Conservation (phyloP, 2,329 filamentous ascomycete genomes). For the Penicillium glabrum region DNA sequence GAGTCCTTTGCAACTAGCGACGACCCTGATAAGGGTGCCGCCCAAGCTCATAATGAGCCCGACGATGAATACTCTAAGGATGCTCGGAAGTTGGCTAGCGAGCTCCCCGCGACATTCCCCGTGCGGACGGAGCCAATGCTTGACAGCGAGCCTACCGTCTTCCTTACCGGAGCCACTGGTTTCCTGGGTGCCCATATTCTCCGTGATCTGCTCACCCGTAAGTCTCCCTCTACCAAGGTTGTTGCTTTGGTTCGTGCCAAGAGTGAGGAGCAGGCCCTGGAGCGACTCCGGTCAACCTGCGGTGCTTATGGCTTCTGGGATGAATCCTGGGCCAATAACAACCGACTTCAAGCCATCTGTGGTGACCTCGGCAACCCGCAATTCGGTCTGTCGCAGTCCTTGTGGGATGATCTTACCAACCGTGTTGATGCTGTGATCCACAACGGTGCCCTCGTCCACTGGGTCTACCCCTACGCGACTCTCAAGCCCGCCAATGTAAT, state of each 20-base stretch:
- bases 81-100: conserved; percentile 46
- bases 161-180: conserved; percentile 86
- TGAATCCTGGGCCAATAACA: conserved; percentile 59
- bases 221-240: conserved; percentile 58
- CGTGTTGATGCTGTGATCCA: conserved; percentile 74
- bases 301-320: conserved; percentile 79
- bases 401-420: conserved; percentile 65
- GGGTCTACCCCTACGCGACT: conserved; percentile 74
- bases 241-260: conserved; percentile 75
- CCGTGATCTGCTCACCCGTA: conserved; percentile 68
- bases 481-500: conserved; percentile 75
- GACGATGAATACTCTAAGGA: conserved; percentile 54
- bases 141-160: conserved; percentile 57
- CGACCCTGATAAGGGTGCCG: conserved; percentile 41
- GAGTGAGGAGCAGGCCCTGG: conserved; percentile 55
- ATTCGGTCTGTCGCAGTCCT: conserved; percentile 67
- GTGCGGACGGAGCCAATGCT: conserved; percentile 35
- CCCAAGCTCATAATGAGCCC: conserved; percentile 38
- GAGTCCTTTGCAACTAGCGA: conserved; percentile 46
- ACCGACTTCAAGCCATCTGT: conserved; percentile 64
- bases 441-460: conserved; percentile 78
- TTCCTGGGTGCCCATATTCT: conserved; percentile 84
- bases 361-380: conserved; percentile 73
- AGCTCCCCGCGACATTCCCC: conserved; percentile 50
- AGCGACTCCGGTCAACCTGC: conserved; percentile 66